These are phyloP conservation scores for Boletus vinaceobasis DNA, from an alignment of 768 basidiomycete genomes.

Conservation along the genomic window DNA sequence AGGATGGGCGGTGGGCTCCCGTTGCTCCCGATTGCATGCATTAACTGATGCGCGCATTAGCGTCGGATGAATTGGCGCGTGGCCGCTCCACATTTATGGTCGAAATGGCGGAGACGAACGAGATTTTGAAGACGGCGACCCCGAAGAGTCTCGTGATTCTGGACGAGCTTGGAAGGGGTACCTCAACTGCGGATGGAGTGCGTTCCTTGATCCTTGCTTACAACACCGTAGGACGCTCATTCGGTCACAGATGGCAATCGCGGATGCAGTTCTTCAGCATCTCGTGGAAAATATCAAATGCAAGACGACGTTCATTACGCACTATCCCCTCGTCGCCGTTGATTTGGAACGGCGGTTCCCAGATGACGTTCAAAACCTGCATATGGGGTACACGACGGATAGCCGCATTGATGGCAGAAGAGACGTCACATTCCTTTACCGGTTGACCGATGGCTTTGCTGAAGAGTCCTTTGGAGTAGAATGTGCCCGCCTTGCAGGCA, in stretches of 20 bases:
- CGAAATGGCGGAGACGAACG: conserved; percentile 90
- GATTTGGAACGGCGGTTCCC: conserved; percentile 62
- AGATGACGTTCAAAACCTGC: conserved; percentile 64
- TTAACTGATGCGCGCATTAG: conserved; percentile 34
- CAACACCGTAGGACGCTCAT: conserved; percentile 2
- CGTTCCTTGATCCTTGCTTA: conserved; percentile 11
- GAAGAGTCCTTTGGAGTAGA: conserved; percentile 89
- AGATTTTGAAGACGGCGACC: conserved; percentile 78
- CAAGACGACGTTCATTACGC: conserved; percentile 90
- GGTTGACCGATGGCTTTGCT: conserved; percentile 66
- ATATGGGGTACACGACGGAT: conserved; percentile 82
- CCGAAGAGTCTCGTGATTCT: conserved; percentile 79
- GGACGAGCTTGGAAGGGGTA: conserved; percentile 88
- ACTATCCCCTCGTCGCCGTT: conserved; percentile 83
- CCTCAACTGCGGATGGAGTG: conserved; percentile 88
- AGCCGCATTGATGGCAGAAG: conserved; percentile 66
- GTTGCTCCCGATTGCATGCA: not conserved
- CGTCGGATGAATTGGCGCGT: conserved; percentile 81
- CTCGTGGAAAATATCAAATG: conserved; percentile 56
- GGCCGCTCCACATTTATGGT: conserved; percentile 97
- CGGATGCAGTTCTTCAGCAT: conserved; percentile 74
- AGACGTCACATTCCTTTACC: conserved; percentile 87
- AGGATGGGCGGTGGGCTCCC: conserved; percentile 75
- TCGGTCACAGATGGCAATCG: conserved; percentile 72
- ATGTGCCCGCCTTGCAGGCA: conserved; percentile 82